These are phyloP conservation scores for Erythrobasidium hasegawianum DNA, from an alignment of 1,284 basidiomycete species.

Conservation along the genomic window DNA sequence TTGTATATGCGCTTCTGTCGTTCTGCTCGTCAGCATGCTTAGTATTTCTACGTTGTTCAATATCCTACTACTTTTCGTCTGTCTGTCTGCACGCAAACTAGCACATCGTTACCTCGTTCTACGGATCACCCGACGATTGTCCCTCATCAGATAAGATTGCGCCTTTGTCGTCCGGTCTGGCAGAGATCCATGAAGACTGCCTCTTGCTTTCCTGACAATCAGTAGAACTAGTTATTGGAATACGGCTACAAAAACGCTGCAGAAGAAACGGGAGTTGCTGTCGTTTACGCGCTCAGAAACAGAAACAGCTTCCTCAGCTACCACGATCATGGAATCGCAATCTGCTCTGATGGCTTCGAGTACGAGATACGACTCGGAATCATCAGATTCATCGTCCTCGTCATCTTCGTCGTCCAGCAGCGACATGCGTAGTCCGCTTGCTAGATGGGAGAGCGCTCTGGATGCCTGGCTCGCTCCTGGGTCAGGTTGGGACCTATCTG, in stretches of 20 bases:
- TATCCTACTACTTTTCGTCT: not conserved
- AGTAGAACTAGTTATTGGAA: too few relatives aligned
- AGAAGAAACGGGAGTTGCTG: not conserved
- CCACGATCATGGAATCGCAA: not conserved
- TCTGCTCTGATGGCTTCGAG: too few relatives aligned
- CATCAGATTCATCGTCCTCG: not conserved
- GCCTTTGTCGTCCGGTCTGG: not conserved
- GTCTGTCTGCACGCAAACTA: too few relatives aligned
- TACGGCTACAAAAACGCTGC: too few relatives aligned
- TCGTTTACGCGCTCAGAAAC: not conserved
- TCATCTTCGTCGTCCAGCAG: not conserved
- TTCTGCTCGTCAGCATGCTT: not conserved
- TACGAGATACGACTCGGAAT: not conserved
- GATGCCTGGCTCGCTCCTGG: conserved; percentile 19
- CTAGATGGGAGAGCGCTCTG: not conserved
- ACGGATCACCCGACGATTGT: not conserved
- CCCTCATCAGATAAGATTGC: not conserved
- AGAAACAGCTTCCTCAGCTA: not conserved
- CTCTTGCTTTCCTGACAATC: not conserved
- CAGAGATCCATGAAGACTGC: not conserved
- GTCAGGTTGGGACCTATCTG: conserved; percentile 23
- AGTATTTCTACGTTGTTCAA: not conserved
- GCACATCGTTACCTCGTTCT: too few relatives aligned
- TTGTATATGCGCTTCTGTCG: not conserved
- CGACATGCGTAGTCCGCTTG: not conserved